Percentiles rank a stretch among this genome's conserved stretches.
Evolutionary conservation across 1,139 yeast genomes (phyloP).

Genomic region (Magnusiomyces clavatus): DNA sequence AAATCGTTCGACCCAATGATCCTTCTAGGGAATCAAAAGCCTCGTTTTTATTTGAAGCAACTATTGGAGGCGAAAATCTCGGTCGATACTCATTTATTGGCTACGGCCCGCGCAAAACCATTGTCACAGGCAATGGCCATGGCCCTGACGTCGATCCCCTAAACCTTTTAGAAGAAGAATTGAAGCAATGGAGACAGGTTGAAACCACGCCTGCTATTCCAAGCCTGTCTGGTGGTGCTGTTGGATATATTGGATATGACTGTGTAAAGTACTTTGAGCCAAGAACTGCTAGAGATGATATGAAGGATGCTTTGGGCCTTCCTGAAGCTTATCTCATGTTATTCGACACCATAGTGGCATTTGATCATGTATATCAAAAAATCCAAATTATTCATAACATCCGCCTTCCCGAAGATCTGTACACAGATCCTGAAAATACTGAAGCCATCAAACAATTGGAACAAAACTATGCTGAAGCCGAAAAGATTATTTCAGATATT

Average conservation of each 20-base stretch:
- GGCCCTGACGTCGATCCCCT: conserved; percentile 73
- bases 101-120: conserved; percentile 67
- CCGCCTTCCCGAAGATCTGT: conserved; percentile 28
- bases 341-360: conserved; percentile 82
- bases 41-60: conserved; percentile 81
- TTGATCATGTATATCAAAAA: conserved; percentile 88
- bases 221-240: conserved; percentile 86
- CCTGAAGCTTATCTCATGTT: conserved; percentile 93
- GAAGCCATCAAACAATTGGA: conserved; percentile 16
- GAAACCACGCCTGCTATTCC: conserved; percentile 45
- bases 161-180: conserved; percentile 61
- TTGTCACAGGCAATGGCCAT: conserved; percentile 62
- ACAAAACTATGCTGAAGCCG: conserved; percentile 49
- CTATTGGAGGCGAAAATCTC: conserved; percentile 80
- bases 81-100: conserved; percentile 92
- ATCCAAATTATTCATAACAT: conserved; percentile 85
- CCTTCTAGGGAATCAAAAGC: conserved; percentile 37
- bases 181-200: conserved; percentile 57
- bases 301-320: conserved; percentile 69
- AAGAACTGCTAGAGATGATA: conserved; percentile 53
- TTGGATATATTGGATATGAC: conserved; percentile 92
- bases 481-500: conserved; percentile 47
- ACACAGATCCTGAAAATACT: conserved; percentile 26
- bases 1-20: conserved; percentile 66
- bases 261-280: conserved; percentile 97